Base-by-base conservation (phyloP, 1,284 basidiomycete genomes). In the Apiotrichum montevideense region DNA sequence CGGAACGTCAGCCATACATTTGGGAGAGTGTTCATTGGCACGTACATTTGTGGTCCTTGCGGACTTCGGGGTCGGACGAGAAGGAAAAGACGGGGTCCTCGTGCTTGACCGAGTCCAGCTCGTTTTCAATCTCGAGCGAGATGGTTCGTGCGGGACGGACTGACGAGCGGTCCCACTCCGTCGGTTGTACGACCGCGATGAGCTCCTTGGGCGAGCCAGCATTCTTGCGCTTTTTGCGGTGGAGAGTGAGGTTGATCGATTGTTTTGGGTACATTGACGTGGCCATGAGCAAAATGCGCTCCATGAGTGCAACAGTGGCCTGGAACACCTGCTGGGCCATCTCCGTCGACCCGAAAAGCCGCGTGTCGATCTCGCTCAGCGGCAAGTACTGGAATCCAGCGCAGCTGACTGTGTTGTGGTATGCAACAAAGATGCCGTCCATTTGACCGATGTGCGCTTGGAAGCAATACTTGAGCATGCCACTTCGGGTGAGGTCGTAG, bases 361-460 rank as follows among this genome's bases (percentile, higher is more conserved):
- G 80, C 51, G 82, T 76, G 66, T 98, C 94, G 85, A 98, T 92
- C 71, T 97, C 91, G 55, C 84, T 80, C 49, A 95, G 78, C 1
- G 90, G 82, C 37, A 97, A 78, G 71, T 98, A 98, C 75, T 98
- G 91, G 79, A 98, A 98, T 0, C 95, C 95, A 68, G 94, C 95
- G 56, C 95, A 84, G 13, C 83, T 82, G 7, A 83, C 82, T 0
- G 91, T 96, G 63, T 95, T 97, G 75, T 98, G 95, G 72, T 96
- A 97, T 8, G 93, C 90, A 35, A 97, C 84, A 66, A 98, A 85
- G 33, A 96, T 87, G 13, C 95, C 95, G 69, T 98, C 94, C 95
- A 98, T 98, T 69, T 88, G 85, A 2, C 95, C 95, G 62, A 98
- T 98, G 5, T 95, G 85, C 0, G 84, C 94, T 81, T 98, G 95